Evolutionary conservation across 805 yeast species (phyloP).

Genomic region (Starmerella scarabaei): DNA sequence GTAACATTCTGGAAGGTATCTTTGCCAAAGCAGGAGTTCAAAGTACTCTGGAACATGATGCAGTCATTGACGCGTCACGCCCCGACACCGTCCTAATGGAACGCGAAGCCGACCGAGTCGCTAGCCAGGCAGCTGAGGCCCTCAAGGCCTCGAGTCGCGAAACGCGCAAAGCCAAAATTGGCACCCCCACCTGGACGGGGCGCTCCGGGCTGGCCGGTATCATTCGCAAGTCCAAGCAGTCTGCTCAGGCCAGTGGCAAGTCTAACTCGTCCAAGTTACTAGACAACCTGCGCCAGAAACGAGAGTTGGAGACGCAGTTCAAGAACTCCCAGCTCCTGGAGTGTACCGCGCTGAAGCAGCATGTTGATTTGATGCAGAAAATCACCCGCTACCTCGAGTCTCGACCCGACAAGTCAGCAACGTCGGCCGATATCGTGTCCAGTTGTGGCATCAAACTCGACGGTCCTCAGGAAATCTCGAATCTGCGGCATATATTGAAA

Average conservation of each 20-base stretch:
- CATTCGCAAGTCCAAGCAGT: constrained; percentile 2
- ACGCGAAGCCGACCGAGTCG: constrained; percentile 47
- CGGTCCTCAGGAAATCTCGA: constrained; percentile 43
- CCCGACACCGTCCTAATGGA: constrained; percentile 46
- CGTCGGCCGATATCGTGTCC: constrained; percentile 38
- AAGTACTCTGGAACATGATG: constrained; percentile 66
- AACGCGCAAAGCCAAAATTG: constrained; percentile 40
- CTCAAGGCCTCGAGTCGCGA: constrained; percentile 44
- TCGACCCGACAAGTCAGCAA: constrained; percentile 32
- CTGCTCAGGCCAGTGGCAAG: not conserved
- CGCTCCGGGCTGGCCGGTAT: constrained; percentile 75
- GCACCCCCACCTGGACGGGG: constrained; percentile 96
- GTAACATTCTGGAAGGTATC: constrained; percentile 57
- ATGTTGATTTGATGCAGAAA: constrained; percentile 25
- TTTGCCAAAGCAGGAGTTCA: constrained; percentile 63
- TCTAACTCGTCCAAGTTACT: constrained; percentile 37
- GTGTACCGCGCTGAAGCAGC: constrained; percentile 10
- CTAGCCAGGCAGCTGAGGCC: constrained; percentile 48
- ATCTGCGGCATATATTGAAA: constrained; percentile 54
- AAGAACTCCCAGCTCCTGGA: constrained; percentile 2
- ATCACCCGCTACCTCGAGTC: constrained; percentile 32
- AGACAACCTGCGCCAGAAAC: constrained; percentile 35
- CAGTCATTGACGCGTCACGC: constrained; percentile 44
- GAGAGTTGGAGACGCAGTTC: constrained; percentile 26
- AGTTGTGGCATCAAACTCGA: constrained; percentile 31